Base-by-base conservation (phyloP, 108 stramenopile species). In the Chaetoceros tenuissimus region DNA sequence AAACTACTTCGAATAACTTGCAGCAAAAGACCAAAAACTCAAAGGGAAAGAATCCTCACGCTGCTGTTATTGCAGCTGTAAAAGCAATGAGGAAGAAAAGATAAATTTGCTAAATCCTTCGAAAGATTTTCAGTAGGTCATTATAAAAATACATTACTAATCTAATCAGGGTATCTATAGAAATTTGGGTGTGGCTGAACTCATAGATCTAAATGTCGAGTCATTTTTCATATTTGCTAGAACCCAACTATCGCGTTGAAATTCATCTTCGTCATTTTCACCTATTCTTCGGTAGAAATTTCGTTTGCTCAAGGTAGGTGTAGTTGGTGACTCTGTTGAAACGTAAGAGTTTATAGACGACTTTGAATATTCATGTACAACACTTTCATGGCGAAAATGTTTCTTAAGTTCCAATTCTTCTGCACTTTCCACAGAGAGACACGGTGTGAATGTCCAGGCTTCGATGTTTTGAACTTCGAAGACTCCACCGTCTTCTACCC, bases 371-470 rank as follows among this genome's bases (percentile, higher is more conserved):
- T 5, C 5, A 40, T 40, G 34, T 5, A 5, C 13, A 40, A 40
- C 8, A 10, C 13, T 40, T 40, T 76, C 67, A 7, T 53, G 7
- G n/a, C 83, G 63, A 51, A 83, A 89, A 56, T 75, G 75, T 51
- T 70, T 68, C 19, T 59, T 84, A 84, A 86, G 82, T 59, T 90
- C 89, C 60, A 86, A 24, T 50, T 68, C 66, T 47, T 86, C 82
- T 0, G 84, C 85, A 8, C 76, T 53, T 8, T 63, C 66, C 19
- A 86, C 65, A 22, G 61, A 64, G 24, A 30, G 53, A 48, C 81
- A 80, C 0, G 89, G 82, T n/a, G 89, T 86, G 50, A 86, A 68
- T 22, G 84, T 84, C 89, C 89, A 90, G 13, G 78, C 72, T 58
- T 90, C 89, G 23, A 90, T 46, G 46, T 84, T 84, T 8, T 76